Base-by-base conservation (phyloP, 2,329 filamentous ascomycete genomes). In the Colletotrichum sp. region DNA sequence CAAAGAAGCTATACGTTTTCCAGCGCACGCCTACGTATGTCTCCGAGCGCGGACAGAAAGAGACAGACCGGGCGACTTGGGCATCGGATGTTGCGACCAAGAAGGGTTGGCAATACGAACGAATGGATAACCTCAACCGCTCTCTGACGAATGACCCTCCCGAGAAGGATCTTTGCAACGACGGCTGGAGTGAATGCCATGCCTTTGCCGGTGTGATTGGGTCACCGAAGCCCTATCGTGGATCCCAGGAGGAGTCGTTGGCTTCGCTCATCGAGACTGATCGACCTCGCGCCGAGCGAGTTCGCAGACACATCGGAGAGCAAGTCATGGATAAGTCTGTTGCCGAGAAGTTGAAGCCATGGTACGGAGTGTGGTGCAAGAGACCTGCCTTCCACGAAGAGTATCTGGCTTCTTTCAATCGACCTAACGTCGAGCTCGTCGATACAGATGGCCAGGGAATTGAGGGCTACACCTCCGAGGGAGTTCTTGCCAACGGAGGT, bases 361-460 rank as follows among this genome's bases (percentile, higher is more conserved):
- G 90, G 89, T 93, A 93, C 79, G 87, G 89, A 0, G 82, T 83
- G 0, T 92, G 89, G 87, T 93, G 92, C 84, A 93, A 94, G 80
- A 87, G 92, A 0, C 91, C 92, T 0, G 88, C 85, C 52, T 93
- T 93, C 81, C 90, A 91, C 81, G 90, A 93, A 78, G 86, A 88
- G 4, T 93, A 92, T 78, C 86, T 93, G 0, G 79, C 85, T 3
- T 78, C 88, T 0, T 94, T 93, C 86, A 94, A 94, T 81, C 79
- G 79, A 34, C 81, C 85, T 0, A 89, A 92, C 78, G 92, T 94
- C 8, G 85, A 86, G 10, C 87, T 94, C 0, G 84, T 94, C 18
- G 90, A 93, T 80, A 93, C 91, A 0, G 82, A 89, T 32, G 90
- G 89, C 7, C 85, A 86, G 76, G 90, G 91, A 7, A 81, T 91